Evolutionary conservation across 768 basidiomycete species (phyloP).

Genomic region (Tubosaeta brunneosetosa): DNA sequence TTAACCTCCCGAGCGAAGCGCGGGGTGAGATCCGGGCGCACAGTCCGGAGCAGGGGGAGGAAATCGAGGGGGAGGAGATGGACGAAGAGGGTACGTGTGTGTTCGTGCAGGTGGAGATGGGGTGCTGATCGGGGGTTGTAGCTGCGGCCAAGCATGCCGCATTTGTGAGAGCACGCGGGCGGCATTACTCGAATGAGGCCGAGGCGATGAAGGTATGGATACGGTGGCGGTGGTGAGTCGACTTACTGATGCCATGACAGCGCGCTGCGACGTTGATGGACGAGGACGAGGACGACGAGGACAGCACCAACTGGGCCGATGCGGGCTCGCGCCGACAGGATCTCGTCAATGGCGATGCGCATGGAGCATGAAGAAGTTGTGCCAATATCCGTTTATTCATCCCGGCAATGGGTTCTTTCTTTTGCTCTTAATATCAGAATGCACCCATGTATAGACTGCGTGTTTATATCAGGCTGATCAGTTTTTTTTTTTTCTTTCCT

Average conservation of each 20-base stretch:
- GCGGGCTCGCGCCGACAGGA: neutral
- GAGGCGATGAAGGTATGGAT: conserved; percentile 82
- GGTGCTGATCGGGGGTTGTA: conserved; percentile 26
- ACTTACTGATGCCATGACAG: conserved; percentile 32
- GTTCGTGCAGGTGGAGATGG: neutral
- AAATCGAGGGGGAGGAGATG: conserved; percentile 78
- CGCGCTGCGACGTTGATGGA: conserved; percentile 60
- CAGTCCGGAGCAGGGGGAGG: conserved; percentile 39
- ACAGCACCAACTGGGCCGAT: neutral
- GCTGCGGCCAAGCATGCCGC: conserved; percentile 79
- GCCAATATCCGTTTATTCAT: neutral
- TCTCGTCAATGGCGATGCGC: conserved; percentile 21
- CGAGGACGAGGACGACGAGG: conserved; percentile 47
- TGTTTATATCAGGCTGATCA: neutral
- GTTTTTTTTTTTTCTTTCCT: neutral
- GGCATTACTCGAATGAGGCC: conserved; percentile 88
- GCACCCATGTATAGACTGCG: neutral
- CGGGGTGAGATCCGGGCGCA: conserved; percentile 53
- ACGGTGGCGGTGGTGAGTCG: neutral
- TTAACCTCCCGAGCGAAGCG: conserved; percentile 71
- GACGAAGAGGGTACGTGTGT: conserved; percentile 69
- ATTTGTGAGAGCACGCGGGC: conserved; percentile 73
- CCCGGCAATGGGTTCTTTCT: neutral
- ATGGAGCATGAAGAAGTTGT: conserved; percentile 9
- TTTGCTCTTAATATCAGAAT: neutral